Percentiles rank a stretch among this genome's conserved stretches.
phyloP scores from a whole-genome alignment of 208 protist genomes.

The Leishmania arabica region DNA sequence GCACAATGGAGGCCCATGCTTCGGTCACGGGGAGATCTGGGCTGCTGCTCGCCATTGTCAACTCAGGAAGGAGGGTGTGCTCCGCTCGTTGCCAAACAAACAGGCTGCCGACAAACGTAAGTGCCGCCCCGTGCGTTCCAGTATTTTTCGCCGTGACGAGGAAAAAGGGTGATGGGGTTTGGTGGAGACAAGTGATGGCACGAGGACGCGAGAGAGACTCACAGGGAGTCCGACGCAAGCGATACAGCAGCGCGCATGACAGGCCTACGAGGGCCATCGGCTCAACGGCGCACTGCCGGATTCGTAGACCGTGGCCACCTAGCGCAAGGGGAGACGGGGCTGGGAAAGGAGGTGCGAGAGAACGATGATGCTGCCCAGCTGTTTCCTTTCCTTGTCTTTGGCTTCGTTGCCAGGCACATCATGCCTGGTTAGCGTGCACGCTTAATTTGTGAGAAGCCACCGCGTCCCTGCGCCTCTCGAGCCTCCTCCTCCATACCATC shows the following conservation, averaged over 20 bases:
- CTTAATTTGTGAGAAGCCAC: background rate
- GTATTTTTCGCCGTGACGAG: background rate
- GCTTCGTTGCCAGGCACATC: no score
- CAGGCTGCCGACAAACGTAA: background rate
- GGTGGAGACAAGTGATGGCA: background rate
- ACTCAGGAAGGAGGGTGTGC: background rate
- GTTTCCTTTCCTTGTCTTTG: background rate
- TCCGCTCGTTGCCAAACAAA: background rate
- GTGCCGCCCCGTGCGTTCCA: background rate
- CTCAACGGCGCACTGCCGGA: background rate
- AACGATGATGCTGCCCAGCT: background rate
- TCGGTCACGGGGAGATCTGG: constrained; percentile 71
- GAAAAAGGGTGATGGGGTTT: background rate
- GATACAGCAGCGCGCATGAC: background rate
- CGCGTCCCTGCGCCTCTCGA: background rate
- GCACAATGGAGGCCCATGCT: constrained; percentile 74
- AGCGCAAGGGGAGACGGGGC: background rate
- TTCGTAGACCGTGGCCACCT: background rate
- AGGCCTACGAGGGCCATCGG: background rate
- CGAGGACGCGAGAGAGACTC: background rate
- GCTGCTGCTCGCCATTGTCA: constrained; percentile 23
- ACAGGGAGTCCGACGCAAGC: background rate
- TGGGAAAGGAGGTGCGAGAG: background rate
- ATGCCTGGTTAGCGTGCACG: background rate
- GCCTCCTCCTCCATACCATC: background rate